Evolutionary conservation across 2,329 filamentous ascomycete genomes (phyloP).

Genomic region (Scedosporium dehoogii): DNA sequence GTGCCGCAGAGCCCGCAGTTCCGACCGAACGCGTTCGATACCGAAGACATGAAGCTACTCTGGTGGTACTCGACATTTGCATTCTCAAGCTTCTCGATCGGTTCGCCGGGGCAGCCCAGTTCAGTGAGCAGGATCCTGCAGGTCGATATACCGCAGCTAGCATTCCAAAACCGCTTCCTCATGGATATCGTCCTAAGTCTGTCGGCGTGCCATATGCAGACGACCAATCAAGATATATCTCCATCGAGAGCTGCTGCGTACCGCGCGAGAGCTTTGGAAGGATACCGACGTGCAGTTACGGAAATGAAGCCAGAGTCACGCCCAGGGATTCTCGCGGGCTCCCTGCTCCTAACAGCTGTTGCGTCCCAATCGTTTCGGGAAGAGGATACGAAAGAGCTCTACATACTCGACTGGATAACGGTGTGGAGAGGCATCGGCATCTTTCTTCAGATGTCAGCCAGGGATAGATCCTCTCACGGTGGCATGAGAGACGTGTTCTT

Average conservation of each 20-base stretch:
- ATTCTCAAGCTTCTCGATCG: slow-evolving; percentile 33
- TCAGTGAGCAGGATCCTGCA: slow-evolving; percentile 33
- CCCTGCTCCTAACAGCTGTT: slow-evolving; percentile 40
- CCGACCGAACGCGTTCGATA: slow-evolving; percentile 22
- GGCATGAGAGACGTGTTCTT: slow-evolving; percentile 38
- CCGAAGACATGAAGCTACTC: slow-evolving; percentile 41
- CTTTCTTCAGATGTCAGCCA: slow-evolving; percentile 31
- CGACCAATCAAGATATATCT: slow-evolving; percentile 27
- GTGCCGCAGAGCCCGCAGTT: slow-evolving; percentile 8
- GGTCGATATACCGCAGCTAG: slow-evolving; percentile 36
- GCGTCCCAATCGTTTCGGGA: slow-evolving; percentile 42
- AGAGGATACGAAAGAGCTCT: slow-evolving; percentile 30
- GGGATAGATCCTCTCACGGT: slow-evolving; percentile 22
- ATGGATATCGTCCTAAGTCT: slow-evolving; percentile 45
- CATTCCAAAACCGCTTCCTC: slow-evolving; percentile 42
- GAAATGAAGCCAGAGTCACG: slow-evolving; percentile 32
- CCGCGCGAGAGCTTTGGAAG: slow-evolving; percentile 37
- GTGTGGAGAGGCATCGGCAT: slow-evolving; percentile 44
- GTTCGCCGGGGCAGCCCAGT: slow-evolving; percentile 20
- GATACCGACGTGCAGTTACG: slow-evolving; percentile 42
- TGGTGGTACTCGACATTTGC: slow-evolving; percentile 44
- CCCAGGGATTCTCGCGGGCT: slow-evolving; percentile 40
- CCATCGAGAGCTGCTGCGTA: slow-evolving; percentile 30
- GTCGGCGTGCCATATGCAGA: slow-evolving; percentile 37
- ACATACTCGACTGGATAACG: slow-evolving; percentile 45